Percentiles rank a stretch among this genome's conserved stretches.
These are phyloP conservation scores for Knoxdaviesia proteae DNA, from an alignment of 2,329 filamentous ascomycete species.

Conservation along the genomic window DNA sequence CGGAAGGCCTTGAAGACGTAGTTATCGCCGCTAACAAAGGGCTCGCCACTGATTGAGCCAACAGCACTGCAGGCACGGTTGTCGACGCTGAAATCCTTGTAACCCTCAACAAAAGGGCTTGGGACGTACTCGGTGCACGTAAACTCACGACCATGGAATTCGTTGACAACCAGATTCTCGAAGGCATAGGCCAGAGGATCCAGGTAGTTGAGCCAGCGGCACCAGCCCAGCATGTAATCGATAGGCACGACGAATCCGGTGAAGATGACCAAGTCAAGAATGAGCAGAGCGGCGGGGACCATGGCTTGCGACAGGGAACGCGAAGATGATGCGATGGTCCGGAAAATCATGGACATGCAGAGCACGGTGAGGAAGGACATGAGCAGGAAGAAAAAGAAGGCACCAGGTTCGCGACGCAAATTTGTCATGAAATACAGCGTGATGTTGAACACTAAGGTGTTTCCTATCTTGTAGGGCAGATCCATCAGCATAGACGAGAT, in stretches of 20 bases:
- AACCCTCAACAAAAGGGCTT: slow-evolving; percentile 12
- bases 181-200: slow-evolving; percentile 66
- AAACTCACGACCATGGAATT: slow-evolving; percentile 50
- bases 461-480: slow-evolving; percentile 62
- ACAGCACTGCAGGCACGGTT: slow-evolving; percentile 36
- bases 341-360: slow-evolving; percentile 73
- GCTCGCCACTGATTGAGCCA: slow-evolving; percentile 32
- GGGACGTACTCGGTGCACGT: slow-evolving; percentile 26
- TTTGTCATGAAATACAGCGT: slow-evolving; percentile 77
- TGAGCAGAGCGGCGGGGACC: slow-evolving; percentile 37
- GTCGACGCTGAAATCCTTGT: slow-evolving; percentile 12
- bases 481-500: slow-evolving; percentile 71
- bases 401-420: slow-evolving; percentile 47
- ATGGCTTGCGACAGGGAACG: slow-evolving; percentile 46
- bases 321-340: slow-evolving; percentile 58
- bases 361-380: slow-evolving; percentile 54
- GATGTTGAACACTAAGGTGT: slow-evolving; percentile 57
- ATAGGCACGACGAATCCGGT: slow-evolving; percentile 49
- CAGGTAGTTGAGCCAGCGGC: slow-evolving; percentile 64
- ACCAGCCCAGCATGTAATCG: slow-evolving; percentile 59
- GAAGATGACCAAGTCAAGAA: slow-evolving; percentile 45
- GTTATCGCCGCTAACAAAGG: slow-evolving; percentile 31
- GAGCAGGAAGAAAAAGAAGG: slow-evolving; percentile 74
- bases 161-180: slow-evolving; percentile 64
- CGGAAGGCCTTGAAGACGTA: slow-evolving; percentile 33